Conservation (phyloP, 2,329 filamentous ascomycete species). For the Biscogniauxia mediterranea region DNA sequence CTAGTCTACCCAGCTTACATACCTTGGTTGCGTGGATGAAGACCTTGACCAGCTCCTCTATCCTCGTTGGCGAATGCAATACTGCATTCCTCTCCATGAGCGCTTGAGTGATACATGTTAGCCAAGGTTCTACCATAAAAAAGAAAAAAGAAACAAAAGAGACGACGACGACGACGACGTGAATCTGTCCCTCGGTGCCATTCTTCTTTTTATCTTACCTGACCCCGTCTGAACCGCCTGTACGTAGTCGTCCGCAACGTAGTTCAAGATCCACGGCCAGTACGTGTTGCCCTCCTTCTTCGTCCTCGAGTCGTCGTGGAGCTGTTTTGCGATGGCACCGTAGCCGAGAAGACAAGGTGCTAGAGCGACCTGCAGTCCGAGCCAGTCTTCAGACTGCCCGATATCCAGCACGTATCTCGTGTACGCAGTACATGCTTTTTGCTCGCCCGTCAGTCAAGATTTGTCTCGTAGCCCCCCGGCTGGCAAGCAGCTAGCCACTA, state of each 20-base stretch:
- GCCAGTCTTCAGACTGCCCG: conserved; percentile 82
- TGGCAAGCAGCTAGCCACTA: neutral
- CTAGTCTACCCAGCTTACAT: conserved; percentile 29
- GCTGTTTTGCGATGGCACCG: conserved; percentile 70
- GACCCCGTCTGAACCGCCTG: conserved; percentile 69
- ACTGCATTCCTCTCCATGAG: conserved; percentile 73
- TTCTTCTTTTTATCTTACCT: conserved; percentile 47
- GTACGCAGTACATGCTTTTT: conserved; percentile 59
- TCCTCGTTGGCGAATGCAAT: conserved; percentile 68
- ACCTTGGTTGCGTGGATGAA: conserved; percentile 87
- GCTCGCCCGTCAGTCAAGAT: conserved; percentile 2
- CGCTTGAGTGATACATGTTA: conserved; percentile 43
- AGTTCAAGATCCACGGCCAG: conserved; percentile 90
- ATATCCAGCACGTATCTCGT: conserved; percentile 85
- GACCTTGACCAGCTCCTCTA: conserved; percentile 80
- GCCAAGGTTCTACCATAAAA: neutral
- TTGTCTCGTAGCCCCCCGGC: neutral
- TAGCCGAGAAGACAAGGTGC: conserved; percentile 91
- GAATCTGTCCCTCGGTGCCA: too few relatives aligned
- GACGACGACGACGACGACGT: too few relatives aligned
- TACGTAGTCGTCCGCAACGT: conserved; percentile 76
- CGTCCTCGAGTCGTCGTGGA: conserved; percentile 63
- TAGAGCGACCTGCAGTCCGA: conserved; percentile 80
- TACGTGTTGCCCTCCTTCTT: conserved; percentile 68
- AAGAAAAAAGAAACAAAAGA: too few relatives aligned